Conservation (phyloP, 2,329 filamentous ascomycete species). For the Pseudogymnoascus sp. region DNA sequence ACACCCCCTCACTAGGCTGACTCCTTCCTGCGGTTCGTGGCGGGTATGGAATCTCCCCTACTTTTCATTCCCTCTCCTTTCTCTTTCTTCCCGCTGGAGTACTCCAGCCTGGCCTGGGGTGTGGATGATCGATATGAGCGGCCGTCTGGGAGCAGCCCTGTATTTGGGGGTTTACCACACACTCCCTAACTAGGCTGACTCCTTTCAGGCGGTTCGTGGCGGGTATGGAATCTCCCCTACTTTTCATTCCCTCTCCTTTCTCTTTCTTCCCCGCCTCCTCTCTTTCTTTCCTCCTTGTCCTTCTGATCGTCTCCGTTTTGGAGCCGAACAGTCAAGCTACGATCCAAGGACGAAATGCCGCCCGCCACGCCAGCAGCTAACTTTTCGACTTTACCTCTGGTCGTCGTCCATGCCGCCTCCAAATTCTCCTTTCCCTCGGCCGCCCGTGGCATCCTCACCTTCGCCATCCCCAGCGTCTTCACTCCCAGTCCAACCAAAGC, state of each 20-base stretch:
- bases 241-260: background rate
- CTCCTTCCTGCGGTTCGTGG: background rate
- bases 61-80: background rate
- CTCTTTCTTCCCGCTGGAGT: background rate
- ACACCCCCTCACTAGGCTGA: background rate
- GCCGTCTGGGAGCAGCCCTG: background rate
- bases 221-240: background rate
- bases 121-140: background rate
- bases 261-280: background rate
- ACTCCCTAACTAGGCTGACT: background rate
- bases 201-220: background rate
- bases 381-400: background rate
- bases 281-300: background rate
- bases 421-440: background rate
- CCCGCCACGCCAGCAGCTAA: background rate
- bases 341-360: background rate
- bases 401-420: background rate
- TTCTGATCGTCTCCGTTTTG: background rate
- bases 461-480: constrained; percentile 2
- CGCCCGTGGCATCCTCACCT: background rate
- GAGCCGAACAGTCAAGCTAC: constrained; percentile 4
- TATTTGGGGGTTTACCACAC: background rate
- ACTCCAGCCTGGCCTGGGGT: background rate
- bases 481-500: background rate
- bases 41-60: background rate